A percentile compares a stretch with the other conserved stretches of the same genome.
Evolutionary conservation across 805 yeast genomes (phyloP).

Genomic region (Candida adriatica): DNA sequence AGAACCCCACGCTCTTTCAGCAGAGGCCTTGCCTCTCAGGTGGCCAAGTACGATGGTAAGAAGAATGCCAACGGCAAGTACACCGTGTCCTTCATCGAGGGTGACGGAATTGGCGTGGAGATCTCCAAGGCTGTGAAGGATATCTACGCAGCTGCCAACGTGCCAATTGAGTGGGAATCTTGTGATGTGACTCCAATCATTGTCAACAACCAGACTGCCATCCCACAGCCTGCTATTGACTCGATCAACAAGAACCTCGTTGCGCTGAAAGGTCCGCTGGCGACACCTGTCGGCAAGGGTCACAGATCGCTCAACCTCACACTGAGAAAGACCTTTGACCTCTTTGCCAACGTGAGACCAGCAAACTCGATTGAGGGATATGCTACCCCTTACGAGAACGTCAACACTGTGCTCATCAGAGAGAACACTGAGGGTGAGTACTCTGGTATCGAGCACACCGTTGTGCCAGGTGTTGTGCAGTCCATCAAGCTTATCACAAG

Average conservation of each 20-base stretch:
- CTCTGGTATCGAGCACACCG: constrained; percentile 97
- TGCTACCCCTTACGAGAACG: constrained; percentile 75
- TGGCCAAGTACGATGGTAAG: constrained; percentile 61
- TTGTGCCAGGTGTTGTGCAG: constrained; percentile 97
- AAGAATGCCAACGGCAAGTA: constrained; percentile 75
- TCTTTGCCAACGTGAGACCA: constrained; percentile 96
- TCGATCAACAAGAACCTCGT: constrained; percentile 89
- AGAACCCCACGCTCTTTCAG: constrained; percentile 8
- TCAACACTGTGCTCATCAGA: constrained; percentile 93
- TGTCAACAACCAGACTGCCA: constrained; percentile 86
- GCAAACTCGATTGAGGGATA: constrained; percentile 90
- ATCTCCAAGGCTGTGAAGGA: constrained; percentile 91
- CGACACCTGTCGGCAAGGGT: constrained; percentile 98
- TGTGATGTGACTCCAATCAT: constrained; percentile 94
- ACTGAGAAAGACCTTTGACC: constrained; percentile 90
- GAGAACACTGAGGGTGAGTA: constrained; percentile 42
- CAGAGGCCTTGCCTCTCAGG: constrained; percentile 34
- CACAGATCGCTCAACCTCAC: constrained; percentile 97
- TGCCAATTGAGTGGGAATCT: constrained; percentile 95
- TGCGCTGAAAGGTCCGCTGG: constrained; percentile 96
- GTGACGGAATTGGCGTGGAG: constrained; percentile 97
- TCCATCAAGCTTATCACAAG: constrained; percentile 95
- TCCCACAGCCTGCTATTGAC: constrained; percentile 87
- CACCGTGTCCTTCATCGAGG: constrained; percentile 93
- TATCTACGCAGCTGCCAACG: constrained; percentile 88